Percentiles rank a stretch among this genome's conserved stretches.
phyloP scores from a whole-genome alignment of 2,329 filamentous ascomycete genomes.

The Paracamarosporium sp. region DNA sequence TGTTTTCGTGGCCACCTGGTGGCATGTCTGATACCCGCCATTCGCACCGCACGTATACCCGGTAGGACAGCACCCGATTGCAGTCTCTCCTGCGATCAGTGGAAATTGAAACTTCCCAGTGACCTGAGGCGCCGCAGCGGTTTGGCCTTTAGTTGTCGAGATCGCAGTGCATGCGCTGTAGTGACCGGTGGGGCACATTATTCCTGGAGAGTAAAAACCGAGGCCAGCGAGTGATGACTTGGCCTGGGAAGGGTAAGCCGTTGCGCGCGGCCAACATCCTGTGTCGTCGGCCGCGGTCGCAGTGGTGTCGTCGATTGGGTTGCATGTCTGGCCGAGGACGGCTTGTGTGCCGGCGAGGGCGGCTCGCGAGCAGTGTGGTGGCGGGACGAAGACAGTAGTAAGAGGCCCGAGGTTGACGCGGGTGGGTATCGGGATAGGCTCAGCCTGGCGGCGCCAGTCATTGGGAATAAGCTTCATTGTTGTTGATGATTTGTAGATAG shows the following conservation, averaged over 20 bases:
- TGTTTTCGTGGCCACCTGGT: constrained; percentile 16
- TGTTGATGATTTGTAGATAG: neutral
- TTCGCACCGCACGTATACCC: constrained; percentile 21
- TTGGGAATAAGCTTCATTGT: constrained; percentile 2
- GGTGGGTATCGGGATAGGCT: neutral
- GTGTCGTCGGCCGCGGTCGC: constrained; percentile 18
- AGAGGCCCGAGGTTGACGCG: constrained; percentile 22
- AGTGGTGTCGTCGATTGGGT: constrained; percentile 3
- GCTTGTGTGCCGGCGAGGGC: constrained; percentile 17
- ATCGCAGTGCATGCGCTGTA: constrained; percentile 21
- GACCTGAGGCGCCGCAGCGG: constrained; percentile 4
- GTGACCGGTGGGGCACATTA: constrained; percentile 25
- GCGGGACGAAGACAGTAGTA: constrained; percentile 24
- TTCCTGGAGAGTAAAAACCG: constrained; percentile 30
- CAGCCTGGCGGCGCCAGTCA: constrained; percentile 8
- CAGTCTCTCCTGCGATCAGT: constrained; percentile 24
- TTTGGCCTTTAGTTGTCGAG: constrained; percentile 4
- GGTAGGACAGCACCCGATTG: constrained; percentile 27
- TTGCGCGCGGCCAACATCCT: constrained; percentile 25
- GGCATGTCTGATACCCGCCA: constrained; percentile 23
- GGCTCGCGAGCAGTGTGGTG: constrained; percentile 19
- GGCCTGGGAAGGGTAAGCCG: constrained; percentile 2
- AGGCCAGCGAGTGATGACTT: constrained; percentile 11
- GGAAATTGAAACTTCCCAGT: constrained; percentile 23
- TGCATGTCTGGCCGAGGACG: constrained; percentile 21